A percentile compares a stretch with the other conserved stretches of the same genome.
Conservation (phyloP, 306 rosid genomes). For the Parietaria judaica region DNA sequence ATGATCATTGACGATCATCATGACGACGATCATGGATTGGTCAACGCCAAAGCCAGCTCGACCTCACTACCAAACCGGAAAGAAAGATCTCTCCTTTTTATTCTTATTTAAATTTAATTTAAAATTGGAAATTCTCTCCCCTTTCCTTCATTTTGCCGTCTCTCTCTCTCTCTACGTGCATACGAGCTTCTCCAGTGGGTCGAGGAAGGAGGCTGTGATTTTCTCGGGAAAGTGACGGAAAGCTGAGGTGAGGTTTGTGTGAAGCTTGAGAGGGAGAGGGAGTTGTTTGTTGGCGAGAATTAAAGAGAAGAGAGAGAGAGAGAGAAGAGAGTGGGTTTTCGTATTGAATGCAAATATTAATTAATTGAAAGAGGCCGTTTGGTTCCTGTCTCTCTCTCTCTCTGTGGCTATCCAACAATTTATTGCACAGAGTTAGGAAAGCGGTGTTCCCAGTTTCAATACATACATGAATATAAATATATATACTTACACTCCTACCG, state of each 20-base stretch:
- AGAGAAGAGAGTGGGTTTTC: constrained; percentile 17
- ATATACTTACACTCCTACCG: constrained; percentile 13
- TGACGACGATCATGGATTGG: constrained; percentile 9
- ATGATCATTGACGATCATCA: neutral
- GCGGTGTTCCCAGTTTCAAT: constrained; percentile 5
- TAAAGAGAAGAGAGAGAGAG: constrained; percentile 14
- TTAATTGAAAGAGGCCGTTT: constrained; percentile 21
- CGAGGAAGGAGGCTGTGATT: neutral
- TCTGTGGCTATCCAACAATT: constrained; percentile 20
- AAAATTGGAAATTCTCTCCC: neutral
- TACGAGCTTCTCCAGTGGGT: neutral
- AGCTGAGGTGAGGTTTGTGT: neutral
- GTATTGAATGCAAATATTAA: constrained; percentile 22
- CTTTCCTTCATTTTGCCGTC: neutral
- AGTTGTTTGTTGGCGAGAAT: constrained; percentile 22
- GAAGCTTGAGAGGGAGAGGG: neutral
- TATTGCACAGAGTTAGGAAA: constrained; percentile 19
- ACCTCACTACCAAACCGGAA: neutral
- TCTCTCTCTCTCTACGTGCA: neutral
- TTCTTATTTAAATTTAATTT: neutral
- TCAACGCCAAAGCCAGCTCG: constrained; percentile 16
- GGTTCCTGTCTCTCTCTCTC: constrained; percentile 9
- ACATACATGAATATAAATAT: neutral
- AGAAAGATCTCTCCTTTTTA: neutral
- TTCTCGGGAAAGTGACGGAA: constrained; percentile 14